Percentiles rank a stretch among this genome's conserved stretches.
Evolutionary conservation across 139 green algal species (phyloP).

Genomic region (Closterium sp.): DNA sequence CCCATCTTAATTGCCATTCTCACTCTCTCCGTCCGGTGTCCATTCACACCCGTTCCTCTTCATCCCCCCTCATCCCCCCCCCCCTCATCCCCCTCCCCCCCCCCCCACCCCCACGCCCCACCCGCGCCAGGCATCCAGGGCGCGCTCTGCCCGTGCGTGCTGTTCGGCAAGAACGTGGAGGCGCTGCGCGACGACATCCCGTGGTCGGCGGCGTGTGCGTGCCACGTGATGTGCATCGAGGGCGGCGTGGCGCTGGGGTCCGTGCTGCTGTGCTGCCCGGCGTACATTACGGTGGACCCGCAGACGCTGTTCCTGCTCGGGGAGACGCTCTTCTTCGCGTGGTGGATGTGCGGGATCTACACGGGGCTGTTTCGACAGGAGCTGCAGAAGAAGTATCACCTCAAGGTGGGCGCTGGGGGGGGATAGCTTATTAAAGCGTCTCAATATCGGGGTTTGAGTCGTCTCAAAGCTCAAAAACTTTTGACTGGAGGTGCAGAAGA

Average conservation of each 20-base stretch:
- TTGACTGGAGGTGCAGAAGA: constrained; percentile 43
- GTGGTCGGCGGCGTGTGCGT: constrained; percentile 34
- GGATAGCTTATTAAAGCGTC: neutral
- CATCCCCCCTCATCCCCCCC: too few relatives aligned
- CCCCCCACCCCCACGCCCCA: neutral
- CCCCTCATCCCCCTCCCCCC: too few relatives aligned
- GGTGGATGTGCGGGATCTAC: constrained; percentile 53
- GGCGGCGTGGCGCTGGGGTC: constrained; percentile 24
- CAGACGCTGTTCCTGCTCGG: constrained; percentile 27
- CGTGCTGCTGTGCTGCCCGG: constrained; percentile 2
- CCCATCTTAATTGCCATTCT: too few relatives aligned
- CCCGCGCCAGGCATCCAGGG: constrained; percentile 12
- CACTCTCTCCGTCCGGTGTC: too few relatives aligned
- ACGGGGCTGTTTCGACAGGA: constrained; percentile 38
- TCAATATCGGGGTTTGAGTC: neutral
- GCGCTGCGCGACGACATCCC: constrained; percentile 39
- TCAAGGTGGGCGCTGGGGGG: constrained; percentile 7
- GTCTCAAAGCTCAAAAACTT: neutral
- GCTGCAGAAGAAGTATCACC: constrained; percentile 48
- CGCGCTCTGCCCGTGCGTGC: constrained; percentile 43
- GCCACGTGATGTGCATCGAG: constrained; percentile 37
- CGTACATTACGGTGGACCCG: constrained; percentile 11
- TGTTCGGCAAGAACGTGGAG: constrained; percentile 46
- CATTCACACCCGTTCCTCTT: too few relatives aligned
- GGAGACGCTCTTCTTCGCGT: constrained; percentile 35